Base-by-base conservation (phyloP, 768 basidiomycete genomes). In the Tremella mesenterica region DNA sequence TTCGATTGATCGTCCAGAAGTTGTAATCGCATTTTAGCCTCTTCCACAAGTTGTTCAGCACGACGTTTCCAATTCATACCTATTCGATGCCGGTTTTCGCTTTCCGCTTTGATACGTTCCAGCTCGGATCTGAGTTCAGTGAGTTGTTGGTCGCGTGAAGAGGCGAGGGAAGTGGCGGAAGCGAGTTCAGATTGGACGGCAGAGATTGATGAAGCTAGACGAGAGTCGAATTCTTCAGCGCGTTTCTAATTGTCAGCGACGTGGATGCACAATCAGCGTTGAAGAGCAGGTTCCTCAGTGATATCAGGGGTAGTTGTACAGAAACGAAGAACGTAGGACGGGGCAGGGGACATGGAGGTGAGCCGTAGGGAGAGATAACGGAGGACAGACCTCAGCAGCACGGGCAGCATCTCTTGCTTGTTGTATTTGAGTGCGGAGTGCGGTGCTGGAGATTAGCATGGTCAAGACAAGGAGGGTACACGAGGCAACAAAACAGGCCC, bases 41-140 rank as follows among this genome's bases (percentile, higher is more conserved):
- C 52, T n/a, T 53, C 56, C 9, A 51, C 54, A 18, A 61, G 47
- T n/a, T 38, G 43, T 9, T 65, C 59, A 0, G 53, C 46, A 3
- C 57, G 57, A n/a, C 44, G 28, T 41, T 67, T 62, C 60, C 58
- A 62, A 27, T 63, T 63, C 47, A 70, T 53, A 44, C 65, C 68
- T 18, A 67, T 66, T 8, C 54, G 25, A 13, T 61, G 44, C 30
- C 52, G 31, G 13, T 38, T 58, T 26, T 60, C 63, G 12, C 59
- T 58, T 36, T 58, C 54, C 43, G 46, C 34, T 23, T 56, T 65
- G 29, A 57, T 46, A 18, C 43, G 52, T 28, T 60, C 58, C 4
- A 62, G 44, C 25, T 66, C 57, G 1, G 56, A 39, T 38, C 53
- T 44, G 14, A 66, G 57, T 1, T 46, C 57, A n/a, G 41, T 48